These are phyloP conservation scores for Corymbia maculata DNA, from an alignment of 345 rosid genomes.

Conservation along the genomic window DNA sequence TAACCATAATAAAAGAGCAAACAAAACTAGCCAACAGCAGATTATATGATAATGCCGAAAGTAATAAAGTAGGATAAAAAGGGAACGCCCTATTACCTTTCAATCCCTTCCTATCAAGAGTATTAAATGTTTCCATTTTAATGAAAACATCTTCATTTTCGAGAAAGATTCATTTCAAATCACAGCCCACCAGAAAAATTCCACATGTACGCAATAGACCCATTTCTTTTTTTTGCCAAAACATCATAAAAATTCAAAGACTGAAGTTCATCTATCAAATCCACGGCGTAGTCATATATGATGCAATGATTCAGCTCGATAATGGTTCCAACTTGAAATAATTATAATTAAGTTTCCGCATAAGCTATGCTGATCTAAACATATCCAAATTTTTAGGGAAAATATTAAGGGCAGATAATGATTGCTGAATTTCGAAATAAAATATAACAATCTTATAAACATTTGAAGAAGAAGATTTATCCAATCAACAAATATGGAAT, in stretches of 20 bases:
- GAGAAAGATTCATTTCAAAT: not conserved
- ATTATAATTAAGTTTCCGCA: not conserved
- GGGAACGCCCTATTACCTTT: conserved; percentile 37
- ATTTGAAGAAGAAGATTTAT: not conserved
- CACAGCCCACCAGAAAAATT: not conserved
- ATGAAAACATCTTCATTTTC: not conserved
- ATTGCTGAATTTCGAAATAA: not conserved
- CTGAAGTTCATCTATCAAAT: not conserved
- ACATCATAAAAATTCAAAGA: not conserved
- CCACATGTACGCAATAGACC: not conserved
- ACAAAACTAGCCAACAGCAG: not conserved
- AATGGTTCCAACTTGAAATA: not conserved
- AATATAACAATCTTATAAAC: not conserved
- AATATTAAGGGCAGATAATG: not conserved
- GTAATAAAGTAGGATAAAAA: not conserved
- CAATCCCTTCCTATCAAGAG: conserved; percentile 71
- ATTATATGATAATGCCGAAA: not conserved
- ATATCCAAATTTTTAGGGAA: not conserved
- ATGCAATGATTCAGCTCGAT: not conserved
- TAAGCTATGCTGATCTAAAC: not conserved
- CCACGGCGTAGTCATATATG: not conserved
- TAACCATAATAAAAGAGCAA: not conserved
- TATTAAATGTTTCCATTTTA: not conserved
- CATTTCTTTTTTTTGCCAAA: not conserved
- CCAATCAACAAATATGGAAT: not conserved